Percentiles rank a stretch among this genome's conserved stretches.
Conservation (phyloP, 2,329 filamentous ascomycete species). For the Pseudophaeomoniella oleicola region DNA sequence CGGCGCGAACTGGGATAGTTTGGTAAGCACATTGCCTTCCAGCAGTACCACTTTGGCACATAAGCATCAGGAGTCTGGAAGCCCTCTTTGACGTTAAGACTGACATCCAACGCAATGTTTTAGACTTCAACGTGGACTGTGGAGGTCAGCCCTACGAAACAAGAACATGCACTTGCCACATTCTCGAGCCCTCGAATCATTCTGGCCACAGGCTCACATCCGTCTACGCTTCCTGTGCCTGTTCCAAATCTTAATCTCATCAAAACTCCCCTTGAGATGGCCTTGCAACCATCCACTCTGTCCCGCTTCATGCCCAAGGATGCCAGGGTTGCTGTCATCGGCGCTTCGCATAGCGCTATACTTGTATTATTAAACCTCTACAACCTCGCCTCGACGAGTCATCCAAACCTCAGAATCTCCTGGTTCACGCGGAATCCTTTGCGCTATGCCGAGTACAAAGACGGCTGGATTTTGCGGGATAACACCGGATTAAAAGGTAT, state of each 20-base stretch:
- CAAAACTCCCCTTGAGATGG: slow-evolving; percentile 24
- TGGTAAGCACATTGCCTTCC: slow-evolving; percentile 1
- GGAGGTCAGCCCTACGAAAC: slow-evolving; percentile 10
- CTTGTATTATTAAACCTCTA: slow-evolving; percentile 48
- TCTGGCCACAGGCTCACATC: slow-evolving; percentile 44
- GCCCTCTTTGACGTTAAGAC: no score
- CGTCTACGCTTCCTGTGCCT: slow-evolving; percentile 30
- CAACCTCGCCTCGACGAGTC: slow-evolving; percentile 34
- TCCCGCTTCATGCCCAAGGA: slow-evolving; percentile 13
- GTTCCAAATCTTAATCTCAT: slow-evolving; percentile 16
- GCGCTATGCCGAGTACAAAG: slow-evolving; percentile 46
- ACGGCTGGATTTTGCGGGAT: slow-evolving; percentile 50
- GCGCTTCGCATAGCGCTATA: slow-evolving; percentile 49
- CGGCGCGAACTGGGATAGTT: slow-evolving; percentile 14
- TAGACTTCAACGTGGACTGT: slow-evolving; percentile 11
- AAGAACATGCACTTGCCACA: slow-evolving; percentile 15
- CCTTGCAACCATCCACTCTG: slow-evolving; percentile 14
- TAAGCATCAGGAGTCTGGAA: no score
- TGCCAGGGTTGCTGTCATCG: slow-evolving; percentile 40
- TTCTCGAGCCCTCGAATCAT: slow-evolving; percentile 32
- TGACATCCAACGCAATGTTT: no score
- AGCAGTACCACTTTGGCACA: no score
- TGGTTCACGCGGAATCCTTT: slow-evolving; percentile 50
- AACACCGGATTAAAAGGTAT: slow-evolving; percentile 52
- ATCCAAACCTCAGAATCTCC: slow-evolving; percentile 39